Percentiles rank a stretch among this genome's conserved stretches.
These are phyloP conservation scores for Verticillium zaregamsianum DNA, from an alignment of 2,329 filamentous ascomycete genomes.

Conservation along the genomic window DNA sequence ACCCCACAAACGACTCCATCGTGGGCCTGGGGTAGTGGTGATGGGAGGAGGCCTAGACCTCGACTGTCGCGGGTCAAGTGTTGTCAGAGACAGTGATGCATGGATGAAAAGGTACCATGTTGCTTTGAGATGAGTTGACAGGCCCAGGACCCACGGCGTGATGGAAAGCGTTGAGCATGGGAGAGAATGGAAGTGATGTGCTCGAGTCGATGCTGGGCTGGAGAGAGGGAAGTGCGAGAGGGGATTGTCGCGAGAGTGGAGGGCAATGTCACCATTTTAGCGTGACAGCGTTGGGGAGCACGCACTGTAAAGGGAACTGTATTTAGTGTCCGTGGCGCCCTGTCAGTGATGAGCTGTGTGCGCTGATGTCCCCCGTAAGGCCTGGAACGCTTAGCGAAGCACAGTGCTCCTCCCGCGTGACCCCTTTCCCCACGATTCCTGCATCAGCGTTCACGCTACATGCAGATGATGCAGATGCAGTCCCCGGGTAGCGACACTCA, in stretches of 20 bases:
- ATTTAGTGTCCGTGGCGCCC: neutral
- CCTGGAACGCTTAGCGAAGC: neutral
- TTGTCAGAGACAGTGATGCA: neutral
- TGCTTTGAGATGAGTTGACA: neutral
- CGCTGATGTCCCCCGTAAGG: neutral
- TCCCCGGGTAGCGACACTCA: too few species aligned
- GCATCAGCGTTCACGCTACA: too few species aligned
- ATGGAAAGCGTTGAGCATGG: neutral
- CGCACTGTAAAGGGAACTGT: neutral
- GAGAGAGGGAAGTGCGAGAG: neutral
- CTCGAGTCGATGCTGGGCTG: neutral
- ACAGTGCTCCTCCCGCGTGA: neutral
- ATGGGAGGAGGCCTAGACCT: neutral
- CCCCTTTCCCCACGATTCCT: too few species aligned
- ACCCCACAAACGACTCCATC: slow-evolving; percentile 15
- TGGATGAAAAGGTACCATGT: neutral
- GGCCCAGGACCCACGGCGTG: neutral
- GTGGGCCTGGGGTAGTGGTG: neutral
- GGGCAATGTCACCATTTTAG: neutral
- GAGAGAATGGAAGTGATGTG: neutral
- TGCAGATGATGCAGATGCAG: too few species aligned
- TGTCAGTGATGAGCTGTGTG: neutral
- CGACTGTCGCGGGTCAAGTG: neutral
- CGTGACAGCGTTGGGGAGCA: neutral
- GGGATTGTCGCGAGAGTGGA: neutral